phyloP scores from a whole-genome alignment of 1,284 basidiomycete species.

The Irpex sp. region DNA sequence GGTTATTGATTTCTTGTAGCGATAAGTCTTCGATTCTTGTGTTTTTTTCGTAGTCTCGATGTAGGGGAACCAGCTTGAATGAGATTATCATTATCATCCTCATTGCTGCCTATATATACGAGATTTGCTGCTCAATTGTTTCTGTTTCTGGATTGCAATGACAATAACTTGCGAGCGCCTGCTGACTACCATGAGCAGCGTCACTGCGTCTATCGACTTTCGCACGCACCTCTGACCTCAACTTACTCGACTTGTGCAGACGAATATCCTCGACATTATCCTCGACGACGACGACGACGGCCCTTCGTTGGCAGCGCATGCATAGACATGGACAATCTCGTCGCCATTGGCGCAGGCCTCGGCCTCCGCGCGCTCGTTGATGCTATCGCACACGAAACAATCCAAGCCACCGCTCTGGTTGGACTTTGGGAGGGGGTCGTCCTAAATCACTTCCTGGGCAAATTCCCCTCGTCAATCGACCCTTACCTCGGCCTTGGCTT shows the following conservation, averaged over 20 bases:
- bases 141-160: background rate
- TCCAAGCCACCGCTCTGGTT: constrained; percentile 42
- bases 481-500: constrained; percentile 63
- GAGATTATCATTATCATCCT: background rate
- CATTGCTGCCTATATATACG: background rate
- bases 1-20: background rate
- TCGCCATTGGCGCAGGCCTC: constrained; percentile 36
- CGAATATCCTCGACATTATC: background rate
- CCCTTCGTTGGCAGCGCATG: constrained; percentile 9
- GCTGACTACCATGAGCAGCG: background rate
- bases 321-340: constrained; percentile 32
- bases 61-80: background rate
- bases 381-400: constrained; percentile 44
- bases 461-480: constrained; percentile 54
- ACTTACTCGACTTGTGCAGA: background rate
- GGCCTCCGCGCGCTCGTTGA: constrained; percentile 33
- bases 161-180: background rate
- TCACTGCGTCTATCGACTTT: background rate
- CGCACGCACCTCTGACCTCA: background rate
- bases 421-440: constrained; percentile 76
- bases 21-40: background rate
- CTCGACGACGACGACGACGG: background rate
- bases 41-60: background rate
- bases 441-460: constrained; percentile 64
- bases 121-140: background rate